Conservation (phyloP, 2,329 filamentous ascomycete genomes). For the Thelonectria discophora region DNA sequence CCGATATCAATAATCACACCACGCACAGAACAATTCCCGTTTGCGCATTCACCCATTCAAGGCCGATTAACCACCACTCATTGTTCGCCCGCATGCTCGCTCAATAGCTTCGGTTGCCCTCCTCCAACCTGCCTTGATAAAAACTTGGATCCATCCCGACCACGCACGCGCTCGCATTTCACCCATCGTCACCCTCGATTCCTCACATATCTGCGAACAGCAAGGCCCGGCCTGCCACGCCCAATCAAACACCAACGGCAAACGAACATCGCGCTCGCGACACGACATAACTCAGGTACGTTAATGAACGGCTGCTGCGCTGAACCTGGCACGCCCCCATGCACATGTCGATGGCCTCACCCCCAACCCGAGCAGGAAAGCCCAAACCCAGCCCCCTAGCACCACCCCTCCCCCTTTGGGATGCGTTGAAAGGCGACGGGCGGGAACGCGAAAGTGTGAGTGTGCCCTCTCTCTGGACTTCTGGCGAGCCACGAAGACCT, state of each 20-base stretch:
- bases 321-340: constrained; percentile 38
- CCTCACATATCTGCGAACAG: neutral
- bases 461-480: constrained; percentile 29
- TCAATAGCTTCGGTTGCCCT: too few relatives aligned
- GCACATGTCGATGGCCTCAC: constrained; percentile 25
- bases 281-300: constrained; percentile 42
- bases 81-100: neutral
- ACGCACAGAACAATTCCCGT: constrained; percentile 11
- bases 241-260: constrained; percentile 4
- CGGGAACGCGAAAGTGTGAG: too few relatives aligned
- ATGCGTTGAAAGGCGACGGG: constrained; percentile 26
- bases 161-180: neutral
- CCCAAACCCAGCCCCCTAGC: constrained; percentile 27
- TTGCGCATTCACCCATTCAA: constrained; percentile 3
- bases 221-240: constrained; percentile 6
- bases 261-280: constrained; percentile 41
- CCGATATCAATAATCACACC: constrained; percentile 17
- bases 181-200: neutral
- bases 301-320: constrained; percentile 20
- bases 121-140: too few relatives aligned
- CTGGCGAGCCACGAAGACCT: constrained; percentile 17
- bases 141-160: neutral
- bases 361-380: constrained; percentile 19
- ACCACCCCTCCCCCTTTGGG: constrained; percentile 23
- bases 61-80: too few relatives aligned